These are phyloP conservation scores for Cutaneotrichosporon mucoides DNA, from an alignment of 1,284 basidiomycete genomes.

Conservation along the genomic window DNA sequence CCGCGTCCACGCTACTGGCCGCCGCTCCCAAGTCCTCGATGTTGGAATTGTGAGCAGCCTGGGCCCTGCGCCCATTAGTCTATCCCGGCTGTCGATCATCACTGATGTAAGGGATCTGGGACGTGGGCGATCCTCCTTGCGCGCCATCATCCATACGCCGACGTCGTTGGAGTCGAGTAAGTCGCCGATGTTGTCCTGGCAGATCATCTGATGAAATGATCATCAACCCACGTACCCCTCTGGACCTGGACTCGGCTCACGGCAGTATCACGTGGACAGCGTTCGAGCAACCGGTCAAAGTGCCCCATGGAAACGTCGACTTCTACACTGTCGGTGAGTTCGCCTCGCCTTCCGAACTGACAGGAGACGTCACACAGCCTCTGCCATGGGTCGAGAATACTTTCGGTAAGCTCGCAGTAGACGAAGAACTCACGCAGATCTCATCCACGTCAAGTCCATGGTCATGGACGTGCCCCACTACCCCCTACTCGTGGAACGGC, in stretches of 20 bases:
- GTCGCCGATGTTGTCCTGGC: too few relatives aligned
- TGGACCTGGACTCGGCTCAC: background rate
- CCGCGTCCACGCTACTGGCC: constrained; percentile 27
- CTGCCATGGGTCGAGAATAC: constrained; percentile 28
- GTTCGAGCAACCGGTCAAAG: constrained; percentile 7
- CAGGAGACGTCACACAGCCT: constrained; percentile 23
- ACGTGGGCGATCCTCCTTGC: constrained; percentile 31
- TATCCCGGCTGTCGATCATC: background rate
- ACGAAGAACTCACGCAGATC: constrained; percentile 22
- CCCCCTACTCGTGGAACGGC: constrained; percentile 29
- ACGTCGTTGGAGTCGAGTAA: constrained; percentile 40
- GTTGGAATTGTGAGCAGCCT: constrained; percentile 35
- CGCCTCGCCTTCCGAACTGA: too few relatives aligned
- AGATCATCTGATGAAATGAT: too few relatives aligned
- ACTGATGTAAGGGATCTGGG: constrained; percentile 21
- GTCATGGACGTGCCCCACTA: constrained; percentile 36
- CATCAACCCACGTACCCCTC: too few relatives aligned
- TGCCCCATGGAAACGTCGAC: constrained; percentile 39
- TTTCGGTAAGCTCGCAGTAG: constrained; percentile 23
- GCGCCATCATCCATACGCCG: constrained; percentile 30
- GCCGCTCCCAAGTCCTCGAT: constrained; percentile 36
- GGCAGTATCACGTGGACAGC: constrained; percentile 31
- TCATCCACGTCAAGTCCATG: constrained; percentile 44
- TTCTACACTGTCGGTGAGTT: constrained; percentile 34
- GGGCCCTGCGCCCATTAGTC: too few relatives aligned